Evolutionary conservation across 169 alveolate species (phyloP).

Genomic region (Plasmodium chabaudi): DNA sequence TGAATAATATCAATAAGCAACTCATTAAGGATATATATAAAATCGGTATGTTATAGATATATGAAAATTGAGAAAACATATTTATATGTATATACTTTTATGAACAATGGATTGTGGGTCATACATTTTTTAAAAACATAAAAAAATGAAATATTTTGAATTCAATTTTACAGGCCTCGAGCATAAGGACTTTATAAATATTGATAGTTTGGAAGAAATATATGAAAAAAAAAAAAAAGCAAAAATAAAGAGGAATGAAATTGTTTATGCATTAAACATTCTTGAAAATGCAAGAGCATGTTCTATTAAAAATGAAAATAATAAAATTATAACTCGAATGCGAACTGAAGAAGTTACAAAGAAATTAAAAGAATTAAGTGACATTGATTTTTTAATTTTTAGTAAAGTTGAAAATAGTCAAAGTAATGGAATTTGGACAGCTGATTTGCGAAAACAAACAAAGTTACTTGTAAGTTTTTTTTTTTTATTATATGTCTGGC

Average conservation of each 20-base stretch:
- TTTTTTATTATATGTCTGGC: no score
- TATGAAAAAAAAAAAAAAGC: constrained; percentile 70
- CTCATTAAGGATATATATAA: constrained; percentile 63
- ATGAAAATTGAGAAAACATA: neutral
- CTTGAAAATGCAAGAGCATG: constrained; percentile 81
- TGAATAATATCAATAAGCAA: constrained; percentile 33
- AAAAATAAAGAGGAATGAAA: constrained; percentile 54
- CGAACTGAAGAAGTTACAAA: constrained; percentile 88
- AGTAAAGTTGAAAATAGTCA: constrained; percentile 93
- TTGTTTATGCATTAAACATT: constrained; percentile 78
- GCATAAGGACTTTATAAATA: constrained; percentile 56
- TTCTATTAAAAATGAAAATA: constrained; percentile 78
- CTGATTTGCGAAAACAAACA: constrained; percentile 91
- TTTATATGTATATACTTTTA: neutral
- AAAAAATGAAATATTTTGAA: neutral
- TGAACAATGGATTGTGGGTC: neutral
- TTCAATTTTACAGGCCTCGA: constrained; percentile 21
- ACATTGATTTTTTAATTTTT: constrained; percentile 89
- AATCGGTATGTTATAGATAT: constrained; percentile 35
- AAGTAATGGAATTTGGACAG: constrained; percentile 93
- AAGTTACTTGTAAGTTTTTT: constrained; percentile 80
- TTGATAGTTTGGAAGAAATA: constrained; percentile 58
- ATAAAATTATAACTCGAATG: constrained; percentile 78
- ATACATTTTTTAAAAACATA: neutral
- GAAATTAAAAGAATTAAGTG: constrained; percentile 87